phyloP scores from a whole-genome alignment of 2,329 filamentous ascomycete genomes.

The Exophiala aquamarina region DNA sequence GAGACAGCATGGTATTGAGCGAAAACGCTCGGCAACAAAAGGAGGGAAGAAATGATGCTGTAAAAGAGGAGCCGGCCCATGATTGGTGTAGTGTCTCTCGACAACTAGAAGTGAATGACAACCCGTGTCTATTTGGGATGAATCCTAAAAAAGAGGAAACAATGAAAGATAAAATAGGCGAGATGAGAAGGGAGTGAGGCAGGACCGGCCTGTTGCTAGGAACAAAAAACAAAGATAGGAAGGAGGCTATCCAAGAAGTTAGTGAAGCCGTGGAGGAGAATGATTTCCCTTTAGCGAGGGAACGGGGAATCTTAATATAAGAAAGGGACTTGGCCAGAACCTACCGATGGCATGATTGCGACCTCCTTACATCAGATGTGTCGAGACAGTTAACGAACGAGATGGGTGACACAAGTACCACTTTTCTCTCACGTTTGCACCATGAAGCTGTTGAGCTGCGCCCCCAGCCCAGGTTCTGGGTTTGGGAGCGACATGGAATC shows the following conservation, averaged over 20 bases:
- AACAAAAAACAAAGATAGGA: too few relatives aligned
- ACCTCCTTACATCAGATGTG: background rate
- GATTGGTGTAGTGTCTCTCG: background rate
- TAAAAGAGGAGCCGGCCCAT: constrained; percentile 17
- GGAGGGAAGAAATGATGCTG: constrained; percentile 8
- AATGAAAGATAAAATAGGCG: constrained; percentile 2
- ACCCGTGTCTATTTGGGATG: constrained; percentile 2
- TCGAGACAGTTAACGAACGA: background rate
- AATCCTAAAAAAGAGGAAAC: background rate
- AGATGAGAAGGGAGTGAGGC: constrained; percentile 12
- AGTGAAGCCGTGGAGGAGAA: too few relatives aligned
- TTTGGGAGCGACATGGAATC: too few relatives aligned
- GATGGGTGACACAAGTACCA: constrained; percentile 15
- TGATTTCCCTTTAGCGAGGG: too few relatives aligned
- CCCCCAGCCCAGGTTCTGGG: too few relatives aligned
- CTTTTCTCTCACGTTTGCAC: constrained; percentile 17
- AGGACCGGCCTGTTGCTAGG: constrained; percentile 15
- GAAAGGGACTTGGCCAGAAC: too few relatives aligned
- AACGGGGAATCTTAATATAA: too few relatives aligned
- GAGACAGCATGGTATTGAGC: constrained; percentile 4
- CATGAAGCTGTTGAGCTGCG: background rate
- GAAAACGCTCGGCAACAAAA: constrained; percentile 17
- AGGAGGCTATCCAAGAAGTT: too few relatives aligned
- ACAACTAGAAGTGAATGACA: constrained; percentile 1
- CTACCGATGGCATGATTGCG: too few relatives aligned